A percentile compares a stretch with the other conserved stretches of the same genome.
These are phyloP conservation scores for Trametopsis cervina DNA, from an alignment of 768 basidiomycete genomes.

Conservation along the genomic window DNA sequence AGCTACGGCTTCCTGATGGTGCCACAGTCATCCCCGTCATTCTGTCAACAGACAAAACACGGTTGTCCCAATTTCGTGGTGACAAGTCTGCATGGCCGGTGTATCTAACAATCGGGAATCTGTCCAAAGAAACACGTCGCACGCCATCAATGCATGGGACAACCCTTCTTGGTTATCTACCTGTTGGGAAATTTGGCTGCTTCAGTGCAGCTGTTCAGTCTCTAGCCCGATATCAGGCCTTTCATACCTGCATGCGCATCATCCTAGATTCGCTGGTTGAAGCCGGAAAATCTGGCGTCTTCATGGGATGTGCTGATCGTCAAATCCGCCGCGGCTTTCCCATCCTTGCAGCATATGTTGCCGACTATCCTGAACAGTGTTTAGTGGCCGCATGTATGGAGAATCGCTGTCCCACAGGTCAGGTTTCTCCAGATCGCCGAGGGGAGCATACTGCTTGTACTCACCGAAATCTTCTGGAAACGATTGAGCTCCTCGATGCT, in stretches of 20 bases:
- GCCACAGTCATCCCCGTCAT: slow-evolving; percentile 33
- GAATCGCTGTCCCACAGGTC: slow-evolving; percentile 24
- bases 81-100: slow-evolving; percentile 41
- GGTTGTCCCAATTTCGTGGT: slow-evolving; percentile 30
- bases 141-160: slow-evolving; percentile 29
- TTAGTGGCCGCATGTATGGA: slow-evolving; percentile 26
- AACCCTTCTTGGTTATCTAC: slow-evolving; percentile 35
- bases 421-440: slow-evolving; percentile 16
- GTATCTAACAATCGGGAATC: slow-evolving; percentile 37
- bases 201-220: slow-evolving; percentile 18
- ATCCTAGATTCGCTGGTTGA: slow-evolving; percentile 27
- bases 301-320: slow-evolving; percentile 32
- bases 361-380: slow-evolving; percentile 40
- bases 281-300: slow-evolving; percentile 25
- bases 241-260: slow-evolving; percentile 30
- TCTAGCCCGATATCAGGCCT: slow-evolving; percentile 21
- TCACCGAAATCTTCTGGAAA: slow-evolving; percentile 5
- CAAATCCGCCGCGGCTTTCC: slow-evolving; percentile 25
- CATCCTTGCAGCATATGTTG: slow-evolving; percentile 32
- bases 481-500: slow-evolving; percentile 1
- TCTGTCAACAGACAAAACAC: slow-evolving; percentile 39
- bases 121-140: slow-evolving; percentile 31
- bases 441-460: slow-evolving; percentile 12
- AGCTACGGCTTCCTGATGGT: slow-evolving; percentile 16
- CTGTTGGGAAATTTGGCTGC: slow-evolving; percentile 26